Conservation (phyloP, 495 filamentous ascomycete species). For the Neurospora sp. region DNA sequence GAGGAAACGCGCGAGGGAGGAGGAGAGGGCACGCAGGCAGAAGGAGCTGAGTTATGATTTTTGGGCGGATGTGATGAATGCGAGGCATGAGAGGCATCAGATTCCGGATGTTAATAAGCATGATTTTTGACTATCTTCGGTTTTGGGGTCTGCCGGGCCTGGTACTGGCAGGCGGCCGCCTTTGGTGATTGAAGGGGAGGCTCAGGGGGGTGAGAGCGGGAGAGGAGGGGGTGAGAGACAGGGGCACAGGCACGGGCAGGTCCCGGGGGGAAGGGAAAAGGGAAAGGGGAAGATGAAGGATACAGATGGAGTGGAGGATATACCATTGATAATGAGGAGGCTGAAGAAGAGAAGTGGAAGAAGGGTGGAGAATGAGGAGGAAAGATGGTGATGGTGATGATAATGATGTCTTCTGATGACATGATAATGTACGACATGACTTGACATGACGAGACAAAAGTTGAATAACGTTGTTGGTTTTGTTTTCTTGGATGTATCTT, state of each 20-base stretch:
- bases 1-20: slow-evolving; percentile 14
- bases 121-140: neutral
- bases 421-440: neutral
- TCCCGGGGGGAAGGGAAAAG: neutral
- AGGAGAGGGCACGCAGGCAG: slow-evolving; percentile 4
- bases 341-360: neutral
- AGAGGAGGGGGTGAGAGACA: neutral
- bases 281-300: neutral
- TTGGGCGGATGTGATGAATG: slow-evolving; percentile 30
- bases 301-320: neutral
- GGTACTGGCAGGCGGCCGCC: no score
- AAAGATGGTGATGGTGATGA: neutral
- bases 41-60: slow-evolving; percentile 34
- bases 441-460: neutral
- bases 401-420: neutral
- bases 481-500: neutral
- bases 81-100: slow-evolving; percentile 22
- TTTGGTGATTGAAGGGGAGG: neutral
- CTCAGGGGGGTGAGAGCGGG: neutral
- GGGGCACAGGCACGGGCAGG: neutral
- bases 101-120: slow-evolving; percentile 35
- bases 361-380: neutral
- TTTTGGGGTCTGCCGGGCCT: no score
- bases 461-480: neutral
- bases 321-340: neutral